Conservation (phyloP, 176 grass and related monocot species). For the Oryza rufipogon region DNA sequence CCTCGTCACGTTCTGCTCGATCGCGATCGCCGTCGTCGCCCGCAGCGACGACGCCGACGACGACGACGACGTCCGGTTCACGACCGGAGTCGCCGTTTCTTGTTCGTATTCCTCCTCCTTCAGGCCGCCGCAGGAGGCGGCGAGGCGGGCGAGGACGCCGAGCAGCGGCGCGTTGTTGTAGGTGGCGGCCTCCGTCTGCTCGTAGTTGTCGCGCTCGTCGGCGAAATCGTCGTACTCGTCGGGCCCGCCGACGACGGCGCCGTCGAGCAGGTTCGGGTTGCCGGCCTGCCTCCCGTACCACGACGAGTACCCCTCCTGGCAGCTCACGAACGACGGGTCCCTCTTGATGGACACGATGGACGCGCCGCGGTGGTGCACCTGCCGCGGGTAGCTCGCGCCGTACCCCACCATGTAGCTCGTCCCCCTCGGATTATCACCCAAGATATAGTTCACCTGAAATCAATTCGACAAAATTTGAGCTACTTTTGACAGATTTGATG, state of each 20-base stretch:
- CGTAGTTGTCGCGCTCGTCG: slow-evolving; percentile 86
- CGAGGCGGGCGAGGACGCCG: slow-evolving; percentile 83
- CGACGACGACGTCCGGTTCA: slow-evolving; percentile 8
- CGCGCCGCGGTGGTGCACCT: slow-evolving; percentile 91
- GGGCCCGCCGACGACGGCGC: slow-evolving; percentile 89
- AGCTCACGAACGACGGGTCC: slow-evolving; percentile 69
- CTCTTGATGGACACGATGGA: slow-evolving; percentile 78
- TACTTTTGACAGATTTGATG: too few relatives aligned
- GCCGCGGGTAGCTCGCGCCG: slow-evolving; percentile 64
- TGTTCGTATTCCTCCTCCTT: slow-evolving; percentile 25
- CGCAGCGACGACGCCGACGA: not conserved
- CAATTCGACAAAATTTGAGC: not conserved
- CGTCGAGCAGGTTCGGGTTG: slow-evolving; percentile 79
- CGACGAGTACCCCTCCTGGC: slow-evolving; percentile 61
- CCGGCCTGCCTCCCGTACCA: slow-evolving; percentile 60
- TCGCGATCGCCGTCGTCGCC: slow-evolving; percentile 31
- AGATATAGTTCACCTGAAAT: slow-evolving; percentile 75
- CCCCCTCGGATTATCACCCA: slow-evolving; percentile 83
- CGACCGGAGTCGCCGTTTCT: not conserved
- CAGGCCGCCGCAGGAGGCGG: slow-evolving; percentile 56
- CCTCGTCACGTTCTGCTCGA: slow-evolving; percentile 64
- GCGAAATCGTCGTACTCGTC: slow-evolving; percentile 85
- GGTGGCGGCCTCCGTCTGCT: slow-evolving; percentile 91
- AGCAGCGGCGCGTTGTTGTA: slow-evolving; percentile 91
- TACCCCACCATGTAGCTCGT: slow-evolving; percentile 99